phyloP scores from a whole-genome alignment of 345 rosid species.

The Citropsis articulata region DNA sequence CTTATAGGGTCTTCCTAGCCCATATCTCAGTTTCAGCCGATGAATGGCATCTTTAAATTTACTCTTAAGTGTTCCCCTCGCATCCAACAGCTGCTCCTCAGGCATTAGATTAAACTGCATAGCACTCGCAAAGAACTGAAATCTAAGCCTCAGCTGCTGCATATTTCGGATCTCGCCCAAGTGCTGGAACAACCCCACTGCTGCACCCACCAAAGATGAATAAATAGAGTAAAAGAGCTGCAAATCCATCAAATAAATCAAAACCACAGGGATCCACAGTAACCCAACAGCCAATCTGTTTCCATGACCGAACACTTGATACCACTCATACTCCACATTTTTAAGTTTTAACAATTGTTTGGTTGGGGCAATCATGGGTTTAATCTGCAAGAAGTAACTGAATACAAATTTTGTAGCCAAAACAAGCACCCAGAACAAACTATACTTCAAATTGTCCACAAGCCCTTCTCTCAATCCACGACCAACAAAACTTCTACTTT shows the following conservation, averaged over 20 bases:
- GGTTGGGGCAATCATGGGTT: conserved; percentile 77
- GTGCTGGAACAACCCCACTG: conserved; percentile 81
- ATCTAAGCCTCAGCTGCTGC: conserved; percentile 83
- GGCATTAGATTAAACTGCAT: conserved; percentile 97
- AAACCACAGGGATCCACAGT: conserved; percentile 82
- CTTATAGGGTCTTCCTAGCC: conserved; percentile 84
- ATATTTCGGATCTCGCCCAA: conserved; percentile 95
- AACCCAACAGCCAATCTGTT: conserved; percentile 72
- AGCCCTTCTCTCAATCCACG: conserved; percentile 87
- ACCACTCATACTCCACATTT: conserved; percentile 63
- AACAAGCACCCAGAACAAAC: conserved; percentile 75
- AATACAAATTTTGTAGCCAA: conserved; percentile 75
- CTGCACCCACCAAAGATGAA: conserved; percentile 85
- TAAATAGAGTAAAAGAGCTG: conserved; percentile 94
- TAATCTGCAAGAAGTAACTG: conserved; percentile 86
- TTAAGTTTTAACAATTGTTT: conserved; percentile 42
- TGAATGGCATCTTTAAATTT: conserved; percentile 80
- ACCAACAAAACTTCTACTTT: conserved; percentile 71
- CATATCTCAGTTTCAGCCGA: conserved; percentile 89
- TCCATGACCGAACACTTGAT: conserved; percentile 49
- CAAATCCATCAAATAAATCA: conserved; percentile 85
- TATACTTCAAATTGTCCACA: conserved; percentile 71
- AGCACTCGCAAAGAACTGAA: conserved; percentile 97
- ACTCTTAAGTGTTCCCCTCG: conserved; percentile 68
- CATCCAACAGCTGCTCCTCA: conserved; percentile 85